Evolutionary conservation across 2,329 filamentous ascomycete species (phyloP).

Genomic region (Pleomassaria siparia): DNA sequence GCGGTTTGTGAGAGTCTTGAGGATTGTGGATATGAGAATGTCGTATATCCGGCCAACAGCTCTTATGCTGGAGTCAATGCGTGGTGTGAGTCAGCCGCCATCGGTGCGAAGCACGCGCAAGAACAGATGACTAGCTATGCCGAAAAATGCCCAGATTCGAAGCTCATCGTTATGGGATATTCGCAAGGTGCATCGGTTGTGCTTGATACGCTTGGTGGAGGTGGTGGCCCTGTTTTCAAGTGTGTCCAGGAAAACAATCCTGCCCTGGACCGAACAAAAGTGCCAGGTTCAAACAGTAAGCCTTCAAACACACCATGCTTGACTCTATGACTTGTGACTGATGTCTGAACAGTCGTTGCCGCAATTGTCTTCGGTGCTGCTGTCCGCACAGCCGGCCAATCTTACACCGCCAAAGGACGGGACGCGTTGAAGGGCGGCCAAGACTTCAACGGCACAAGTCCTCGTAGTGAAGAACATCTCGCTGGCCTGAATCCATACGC

Average conservation of each 20-base stretch:
- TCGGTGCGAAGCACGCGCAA: slow-evolving; percentile 10
- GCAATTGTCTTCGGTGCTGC: slow-evolving; percentile 11
- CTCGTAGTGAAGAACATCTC: slow-evolving; percentile 5
- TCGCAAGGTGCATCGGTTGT: slow-evolving; percentile 14
- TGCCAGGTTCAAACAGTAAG: slow-evolving; percentile 14
- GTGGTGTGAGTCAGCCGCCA: slow-evolving; percentile 14
- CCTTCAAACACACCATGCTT: not conserved
- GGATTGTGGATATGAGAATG: slow-evolving; percentile 14
- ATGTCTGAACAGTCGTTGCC: slow-evolving; percentile 7
- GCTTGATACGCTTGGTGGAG: slow-evolving; percentile 16
- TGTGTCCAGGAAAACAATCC: slow-evolving; percentile 10
- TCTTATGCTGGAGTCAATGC: slow-evolving; percentile 4
- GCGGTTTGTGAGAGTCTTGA: slow-evolving; percentile 9
- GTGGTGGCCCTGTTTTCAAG: slow-evolving; percentile 11
- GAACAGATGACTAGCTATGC: slow-evolving; percentile 13
- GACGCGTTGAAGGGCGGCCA: slow-evolving; percentile 5
- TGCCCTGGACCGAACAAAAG: slow-evolving; percentile 4
- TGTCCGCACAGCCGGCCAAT: slow-evolving; percentile 5
- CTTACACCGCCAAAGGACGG: slow-evolving; percentile 1
- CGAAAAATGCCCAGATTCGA: slow-evolving; percentile 11
- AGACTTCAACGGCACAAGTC: slow-evolving; percentile 8
- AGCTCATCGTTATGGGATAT: slow-evolving; percentile 14
- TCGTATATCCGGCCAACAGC: slow-evolving; percentile 13
- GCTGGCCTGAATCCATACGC: slow-evolving; percentile 28
- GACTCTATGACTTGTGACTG: not conserved